Percentiles rank a stretch among this genome's conserved stretches.
Conservation (phyloP, 176 grass and related monocot genomes). For the Eremochloa ophiuroides region DNA sequence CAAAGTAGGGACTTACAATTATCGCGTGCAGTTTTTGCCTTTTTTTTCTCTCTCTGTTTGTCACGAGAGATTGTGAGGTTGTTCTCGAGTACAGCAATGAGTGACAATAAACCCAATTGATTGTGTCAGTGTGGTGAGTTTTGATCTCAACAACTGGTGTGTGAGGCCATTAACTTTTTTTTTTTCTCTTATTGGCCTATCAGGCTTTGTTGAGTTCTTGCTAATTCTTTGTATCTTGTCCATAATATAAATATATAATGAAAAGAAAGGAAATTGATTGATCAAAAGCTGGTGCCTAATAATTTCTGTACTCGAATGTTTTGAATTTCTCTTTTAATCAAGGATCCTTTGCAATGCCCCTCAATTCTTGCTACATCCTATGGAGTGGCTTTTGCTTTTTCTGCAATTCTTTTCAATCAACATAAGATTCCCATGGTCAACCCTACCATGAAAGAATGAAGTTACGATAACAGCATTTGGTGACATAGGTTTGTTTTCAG, state of each 20-base stretch:
- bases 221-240: conserved; percentile 64
- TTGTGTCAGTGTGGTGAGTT: conserved; percentile 70
- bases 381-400: conserved; percentile 29
- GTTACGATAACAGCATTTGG: neutral
- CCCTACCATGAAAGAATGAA: neutral
- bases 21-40: conserved; percentile 46
- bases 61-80: conserved; percentile 51
- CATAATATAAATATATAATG: conserved; percentile 59
- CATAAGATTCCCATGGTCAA: conserved; percentile 17
- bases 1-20: conserved; percentile 55
- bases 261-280: conserved; percentile 61
- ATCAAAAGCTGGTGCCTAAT: conserved; percentile 27
- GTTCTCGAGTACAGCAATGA: conserved; percentile 62
- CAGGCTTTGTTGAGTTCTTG: conserved; percentile 54
- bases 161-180: conserved; percentile 62
- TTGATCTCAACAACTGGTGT: conserved; percentile 53
- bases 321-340: conserved; percentile 40
- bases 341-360: conserved; percentile 6
- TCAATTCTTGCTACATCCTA: conserved; percentile 29
- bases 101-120: conserved; percentile 80
- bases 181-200: conserved; percentile 41
- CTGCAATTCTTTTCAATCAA: conserved; percentile 18
- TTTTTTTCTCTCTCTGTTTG: conserved; percentile 38
- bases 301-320: conserved; percentile 27
- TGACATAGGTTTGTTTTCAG: conserved; percentile 2